Conservation (phyloP, 306 rosid species). For the Arachis stenosperma region DNA sequence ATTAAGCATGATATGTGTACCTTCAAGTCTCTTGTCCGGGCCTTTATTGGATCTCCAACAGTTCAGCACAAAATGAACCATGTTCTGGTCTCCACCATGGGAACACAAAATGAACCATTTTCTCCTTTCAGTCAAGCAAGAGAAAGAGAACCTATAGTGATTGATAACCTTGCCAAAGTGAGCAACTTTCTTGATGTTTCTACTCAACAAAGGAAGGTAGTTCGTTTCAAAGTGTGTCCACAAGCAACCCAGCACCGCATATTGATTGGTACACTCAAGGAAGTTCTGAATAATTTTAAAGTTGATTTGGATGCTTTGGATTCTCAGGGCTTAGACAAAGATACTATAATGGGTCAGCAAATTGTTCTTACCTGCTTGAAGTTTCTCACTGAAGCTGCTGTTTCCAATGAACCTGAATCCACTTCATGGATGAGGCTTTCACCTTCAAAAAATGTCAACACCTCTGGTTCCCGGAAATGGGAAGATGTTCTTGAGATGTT, state of each 20-base stretch:
- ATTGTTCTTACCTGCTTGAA: slow-evolving; percentile 70
- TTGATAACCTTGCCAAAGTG: slow-evolving; percentile 67
- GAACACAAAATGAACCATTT: slow-evolving; percentile 37
- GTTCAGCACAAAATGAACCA: slow-evolving; percentile 52
- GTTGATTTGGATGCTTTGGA: slow-evolving; percentile 58
- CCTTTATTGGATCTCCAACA: slow-evolving; percentile 63
- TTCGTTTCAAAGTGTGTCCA: slow-evolving; percentile 58
- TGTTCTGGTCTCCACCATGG: slow-evolving; percentile 32
- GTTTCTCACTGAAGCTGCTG: slow-evolving; percentile 52
- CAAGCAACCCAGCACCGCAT: slow-evolving; percentile 78
- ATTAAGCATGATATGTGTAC: slow-evolving; percentile 54
- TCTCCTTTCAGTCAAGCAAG: slow-evolving; percentile 58
- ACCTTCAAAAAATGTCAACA: slow-evolving; percentile 46
- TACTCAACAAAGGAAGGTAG: slow-evolving; percentile 83
- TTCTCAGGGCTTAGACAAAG: slow-evolving; percentile 45
- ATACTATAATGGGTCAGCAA: slow-evolving; percentile 61
- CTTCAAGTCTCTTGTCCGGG: slow-evolving; percentile 70
- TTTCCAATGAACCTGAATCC: slow-evolving; percentile 48
- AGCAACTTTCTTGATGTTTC: slow-evolving; percentile 64
- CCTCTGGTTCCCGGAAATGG: slow-evolving; percentile 66
- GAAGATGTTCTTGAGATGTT: slow-evolving; percentile 84
- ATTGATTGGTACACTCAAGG: slow-evolving; percentile 68
- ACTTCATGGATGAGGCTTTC: slow-evolving; percentile 84
- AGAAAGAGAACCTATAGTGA: slow-evolving; percentile 66
- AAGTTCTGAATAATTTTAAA: slow-evolving; percentile 57